A percentile compares a stretch with the other conserved stretches of the same genome.
These are phyloP conservation scores for Candida ortonii DNA, from an alignment of 805 yeast species.

Conservation along the genomic window DNA sequence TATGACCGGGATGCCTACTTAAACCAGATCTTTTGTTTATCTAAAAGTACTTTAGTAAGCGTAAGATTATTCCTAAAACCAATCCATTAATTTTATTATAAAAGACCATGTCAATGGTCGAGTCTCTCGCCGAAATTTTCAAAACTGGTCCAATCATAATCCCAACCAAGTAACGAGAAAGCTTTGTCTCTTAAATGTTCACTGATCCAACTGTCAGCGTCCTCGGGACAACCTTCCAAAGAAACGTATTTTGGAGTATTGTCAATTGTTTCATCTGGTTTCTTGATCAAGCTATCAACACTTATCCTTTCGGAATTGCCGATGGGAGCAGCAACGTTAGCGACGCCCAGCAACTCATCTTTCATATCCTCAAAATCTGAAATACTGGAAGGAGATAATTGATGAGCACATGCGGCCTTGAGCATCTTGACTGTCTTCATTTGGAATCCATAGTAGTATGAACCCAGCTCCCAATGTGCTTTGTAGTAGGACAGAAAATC, in stretches of 20 bases:
- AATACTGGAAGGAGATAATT: slow-evolving; percentile 11
- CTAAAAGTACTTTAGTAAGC: background rate
- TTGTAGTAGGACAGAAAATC: slow-evolving; percentile 12
- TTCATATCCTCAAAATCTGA: slow-evolving; percentile 18
- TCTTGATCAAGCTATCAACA: slow-evolving; percentile 9
- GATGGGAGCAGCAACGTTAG: slow-evolving; percentile 18
- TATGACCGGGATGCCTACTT: background rate
- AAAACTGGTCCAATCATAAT: slow-evolving; percentile 8
- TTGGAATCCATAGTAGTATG: slow-evolving; percentile 13
- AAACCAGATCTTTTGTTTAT: background rate
- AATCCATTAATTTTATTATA: background rate
- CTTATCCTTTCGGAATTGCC: slow-evolving; percentile 12
- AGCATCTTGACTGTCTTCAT: slow-evolving; percentile 13
- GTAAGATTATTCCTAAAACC: background rate
- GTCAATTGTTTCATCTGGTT: background rate
- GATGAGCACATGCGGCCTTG: slow-evolving; percentile 15
- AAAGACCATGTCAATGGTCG: too few species aligned
- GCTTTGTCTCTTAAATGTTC: slow-evolving; percentile 6
- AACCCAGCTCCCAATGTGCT: slow-evolving; percentile 17
- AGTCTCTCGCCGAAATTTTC: slow-evolving; percentile 2
- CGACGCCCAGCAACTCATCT: slow-evolving; percentile 18
- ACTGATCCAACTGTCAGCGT: slow-evolving; percentile 4
- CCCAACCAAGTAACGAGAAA: slow-evolving; percentile 6
- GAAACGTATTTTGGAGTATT: background rate
- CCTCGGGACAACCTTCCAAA: slow-evolving; percentile 1